Conservation (phyloP, 2,329 filamentous ascomycete genomes). For the Hypoxylon sp. region DNA sequence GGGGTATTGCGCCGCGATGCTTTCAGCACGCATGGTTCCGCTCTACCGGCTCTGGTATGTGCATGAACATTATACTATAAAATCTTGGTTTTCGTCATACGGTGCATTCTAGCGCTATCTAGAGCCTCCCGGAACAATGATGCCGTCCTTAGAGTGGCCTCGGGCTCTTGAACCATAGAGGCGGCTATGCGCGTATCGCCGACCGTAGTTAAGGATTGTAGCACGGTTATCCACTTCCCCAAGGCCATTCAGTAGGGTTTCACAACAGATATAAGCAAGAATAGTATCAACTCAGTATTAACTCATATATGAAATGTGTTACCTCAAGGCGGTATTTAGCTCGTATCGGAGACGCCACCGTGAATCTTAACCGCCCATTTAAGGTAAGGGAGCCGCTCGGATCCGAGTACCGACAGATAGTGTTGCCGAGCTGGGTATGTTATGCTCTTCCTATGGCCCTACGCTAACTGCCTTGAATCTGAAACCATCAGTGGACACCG, state of each 20-base stretch:
- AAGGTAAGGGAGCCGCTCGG: slow-evolving; percentile 17
- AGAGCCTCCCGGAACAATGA: slow-evolving; percentile 6
- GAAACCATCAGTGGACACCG: slow-evolving; percentile 31
- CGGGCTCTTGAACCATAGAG: background rate
- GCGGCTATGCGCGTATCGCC: slow-evolving; percentile 2
- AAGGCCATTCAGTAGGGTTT: background rate
- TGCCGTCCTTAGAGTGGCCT: background rate
- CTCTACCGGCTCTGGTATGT: background rate
- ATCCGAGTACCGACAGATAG: slow-evolving; percentile 14
- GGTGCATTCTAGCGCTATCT: background rate
- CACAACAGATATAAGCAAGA: background rate
- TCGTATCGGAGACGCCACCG: slow-evolving; percentile 19
- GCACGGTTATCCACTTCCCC: slow-evolving; percentile 1
- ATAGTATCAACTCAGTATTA: background rate
- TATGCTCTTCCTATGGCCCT: background rate
- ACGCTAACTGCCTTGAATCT: slow-evolving; percentile 8
- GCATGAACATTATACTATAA: background rate
- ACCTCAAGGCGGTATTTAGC: slow-evolving; percentile 1
- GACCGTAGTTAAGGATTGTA: background rate
- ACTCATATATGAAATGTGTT: slow-evolving; percentile 1
- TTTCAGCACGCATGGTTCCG: background rate
- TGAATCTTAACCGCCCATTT: slow-evolving; percentile 10
- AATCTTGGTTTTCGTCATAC: slow-evolving; percentile 14
- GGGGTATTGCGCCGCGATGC: background rate
- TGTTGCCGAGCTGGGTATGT: background rate